Evolutionary conservation across 1,139 yeast genomes (phyloP), one percentile per base, ranked within the genome.

Genomic region (Sugiyamaella neomexicana): DNA sequence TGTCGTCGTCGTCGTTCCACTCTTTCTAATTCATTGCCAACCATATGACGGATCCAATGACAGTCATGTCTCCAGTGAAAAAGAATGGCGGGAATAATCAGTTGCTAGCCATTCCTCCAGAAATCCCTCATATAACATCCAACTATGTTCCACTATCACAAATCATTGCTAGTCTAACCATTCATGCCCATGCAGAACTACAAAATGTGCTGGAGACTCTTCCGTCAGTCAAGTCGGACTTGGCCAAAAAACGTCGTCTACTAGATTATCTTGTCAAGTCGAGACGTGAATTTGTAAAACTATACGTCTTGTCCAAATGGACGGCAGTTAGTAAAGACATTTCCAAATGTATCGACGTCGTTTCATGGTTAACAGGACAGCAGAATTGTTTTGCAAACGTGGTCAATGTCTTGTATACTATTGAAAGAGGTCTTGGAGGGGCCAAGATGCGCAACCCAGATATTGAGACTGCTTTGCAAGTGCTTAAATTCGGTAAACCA

Each of bases 381-480:
- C 83, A 85, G 59, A 82, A 82, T 67, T 80, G 85, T 54, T 82
- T 81, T 54, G 72, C 78, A 49, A 89, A 88, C 57, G 82, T 86
- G 54, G 77, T 77, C 48, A 81, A 77, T 83, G 87, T 76, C 49
- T 78, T 82, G 37, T 79, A 75, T 60, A 78, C 78, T 47, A 81
- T 81, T 52, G 85, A 86, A 60, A 80, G 84, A 40, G 82, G 85
- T 37, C 76, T 90, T 57, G 77, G 83, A 5, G 89, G 91, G 16
- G 98, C 98, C 1, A 89, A 89, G 65, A 72, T 91, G 56, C 95
- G 97, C 6, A 88, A 89, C 68, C 93, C 96, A 0, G 98, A 93
- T 69, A 70, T 93, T 34, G 79, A 83, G 41, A 90, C 97, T 0
- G 89, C 96, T 1, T 74, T 93, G 61, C 96, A 93, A 65, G 97